These are phyloP conservation scores for Nannochloropsis granulata DNA, from an alignment of 108 stramenopile genomes.

Conservation along the genomic window DNA sequence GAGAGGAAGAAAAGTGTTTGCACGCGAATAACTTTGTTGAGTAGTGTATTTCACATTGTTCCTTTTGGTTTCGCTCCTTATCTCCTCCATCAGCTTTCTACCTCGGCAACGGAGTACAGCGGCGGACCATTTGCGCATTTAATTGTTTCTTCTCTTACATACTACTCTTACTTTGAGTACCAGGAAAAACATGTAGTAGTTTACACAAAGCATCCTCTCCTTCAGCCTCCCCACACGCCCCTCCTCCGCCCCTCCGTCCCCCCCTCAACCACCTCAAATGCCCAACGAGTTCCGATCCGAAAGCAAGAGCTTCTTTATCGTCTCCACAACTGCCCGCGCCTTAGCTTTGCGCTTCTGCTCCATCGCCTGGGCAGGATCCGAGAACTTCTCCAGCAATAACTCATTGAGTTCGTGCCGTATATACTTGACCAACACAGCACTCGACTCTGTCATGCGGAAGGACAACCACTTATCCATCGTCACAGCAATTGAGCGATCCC, in stretches of 20 bases:
- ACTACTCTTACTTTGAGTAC: no score
- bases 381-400: slow-evolving; percentile 12
- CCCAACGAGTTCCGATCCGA: neutral
- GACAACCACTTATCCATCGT: slow-evolving; percentile 12
- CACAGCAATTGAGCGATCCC: neutral
- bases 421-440: slow-evolving; percentile 22
- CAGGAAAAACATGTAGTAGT: no score
- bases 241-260: neutral
- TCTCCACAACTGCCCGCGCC: neutral
- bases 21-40: no score
- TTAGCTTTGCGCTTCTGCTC: neutral
- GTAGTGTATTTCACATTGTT: no score
- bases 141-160: no score
- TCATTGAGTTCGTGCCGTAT: slow-evolving; percentile 21
- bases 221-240: no score
- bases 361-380: neutral
- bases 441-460: slow-evolving; percentile 16
- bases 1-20: no score
- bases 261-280: neutral
- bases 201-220: no score
- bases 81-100: no score
- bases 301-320: neutral
- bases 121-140: no score
- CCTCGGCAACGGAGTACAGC: no score
- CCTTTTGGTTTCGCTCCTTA: no score